Evolutionary conservation across 2,329 filamentous ascomycete genomes (phyloP).

Genomic region (Stachybotrys chartarum): DNA sequence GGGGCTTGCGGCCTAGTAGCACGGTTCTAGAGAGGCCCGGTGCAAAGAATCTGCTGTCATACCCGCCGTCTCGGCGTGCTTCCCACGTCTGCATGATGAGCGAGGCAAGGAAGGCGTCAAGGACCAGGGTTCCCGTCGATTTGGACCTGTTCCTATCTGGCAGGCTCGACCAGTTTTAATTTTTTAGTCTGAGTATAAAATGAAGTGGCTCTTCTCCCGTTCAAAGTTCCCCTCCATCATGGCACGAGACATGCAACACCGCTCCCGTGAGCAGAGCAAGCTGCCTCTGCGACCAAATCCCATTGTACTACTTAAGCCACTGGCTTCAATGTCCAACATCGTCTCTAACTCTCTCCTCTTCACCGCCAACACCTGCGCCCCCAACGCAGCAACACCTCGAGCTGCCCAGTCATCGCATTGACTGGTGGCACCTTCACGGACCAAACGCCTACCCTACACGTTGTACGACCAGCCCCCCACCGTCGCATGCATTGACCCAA

Average conservation of each 20-base stretch:
- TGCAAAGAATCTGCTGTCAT: not conserved
- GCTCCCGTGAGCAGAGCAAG: conserved; percentile 28
- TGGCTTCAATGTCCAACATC: not conserved
- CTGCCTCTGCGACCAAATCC: conserved; percentile 2
- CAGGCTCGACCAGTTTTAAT: not conserved
- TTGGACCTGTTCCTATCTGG: not conserved
- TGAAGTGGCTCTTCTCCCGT: conserved; percentile 28
- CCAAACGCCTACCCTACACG: not conserved
- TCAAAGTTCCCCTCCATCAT: conserved; percentile 24
- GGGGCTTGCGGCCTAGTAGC: no score
- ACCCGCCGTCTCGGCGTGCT: not conserved
- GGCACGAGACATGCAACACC: conserved; percentile 35
- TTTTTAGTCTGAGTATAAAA: conserved; percentile 26
- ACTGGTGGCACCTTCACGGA: no score
- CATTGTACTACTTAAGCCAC: not conserved
- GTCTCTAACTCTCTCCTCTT: not conserved
- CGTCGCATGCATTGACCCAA: not conserved
- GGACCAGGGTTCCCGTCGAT: not conserved
- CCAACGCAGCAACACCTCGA: no score
- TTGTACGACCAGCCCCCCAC: not conserved
- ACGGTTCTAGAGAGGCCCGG: no score
- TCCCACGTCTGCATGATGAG: not conserved
- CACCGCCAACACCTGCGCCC: not conserved
- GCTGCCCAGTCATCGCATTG: no score
- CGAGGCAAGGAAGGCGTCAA: not conserved